phyloP scores from a whole-genome alignment of 306 rosid species.

The barrel medic (Medicago truncatula) region MtrunA17r5.0-ANR NC_053048.1:41159501-41160000 shows the following conservation, averaged over 20 bases:
- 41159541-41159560: background rate
- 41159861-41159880: background rate
- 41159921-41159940: background rate
- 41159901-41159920: background rate
- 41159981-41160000: background rate
- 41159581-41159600: slow-evolving; percentile 1
- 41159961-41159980: background rate
- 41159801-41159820: background rate
- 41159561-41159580: background rate
- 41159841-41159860: background rate
- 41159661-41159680: background rate
- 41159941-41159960: background rate
- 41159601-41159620: background rate
- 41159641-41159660: background rate
- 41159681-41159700: background rate
- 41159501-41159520: background rate
- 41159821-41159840: background rate
- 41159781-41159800: background rate
- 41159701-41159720: background rate
- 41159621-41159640: background rate
- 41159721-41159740: background rate
- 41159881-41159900: slow-evolving; percentile 23
- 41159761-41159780: background rate
- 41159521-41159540: slow-evolving; percentile 5
- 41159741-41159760: background rate